Base-by-base conservation (phyloP, 1,284 basidiomycete genomes). In the Ganoderma lingzhi region DNA sequence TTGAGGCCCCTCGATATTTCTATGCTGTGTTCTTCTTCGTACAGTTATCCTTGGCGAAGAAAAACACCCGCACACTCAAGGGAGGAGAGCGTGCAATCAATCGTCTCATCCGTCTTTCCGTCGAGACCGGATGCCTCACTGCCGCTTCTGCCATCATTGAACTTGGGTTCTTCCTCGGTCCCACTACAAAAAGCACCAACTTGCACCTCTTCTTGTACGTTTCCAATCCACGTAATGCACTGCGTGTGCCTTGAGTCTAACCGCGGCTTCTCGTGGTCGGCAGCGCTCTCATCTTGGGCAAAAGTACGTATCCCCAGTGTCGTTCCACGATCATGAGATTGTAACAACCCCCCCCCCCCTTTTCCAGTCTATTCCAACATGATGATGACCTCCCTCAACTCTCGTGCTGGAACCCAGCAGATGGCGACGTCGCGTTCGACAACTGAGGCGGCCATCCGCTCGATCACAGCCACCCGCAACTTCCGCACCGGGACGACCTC, bases 51-150 rank as follows among this genome's bases (percentile, higher is more conserved):
- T 37, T 62, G 37, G 66, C 66, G 37, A 68, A 64, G 62, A 59
- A 60, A 56, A 68, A 63, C 56, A 59, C 66, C 42, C 66, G 39
- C 14, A 45, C 56, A 0, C 35, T 68, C 56, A 63, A 60, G 39
- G 58, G 64, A 30, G 65, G 63, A 32, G 64, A 71, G 30, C 39
- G 48, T 14, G 53, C 67, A 14, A 70, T 73, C 65, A 67, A 69
- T 28, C 64, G 70, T 19, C 62, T 73, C 30, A 66, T 71, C 60
- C 42, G 66, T 30, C 68, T 73, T 35, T 62, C 66, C 1, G 62
- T 73, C 41, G 72, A 73, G 68, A 71, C 72, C 19, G 72, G 72
- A 45, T 61, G 55, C n/a, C 51, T 68, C 56, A 60, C 56, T 8
- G 66, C 62, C 5, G 32, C 14, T 19, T 68, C 53, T 23, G 62